Base-by-base conservation (phyloP, 805 yeast genomes). In the Soucietia sequanensis region DNA sequence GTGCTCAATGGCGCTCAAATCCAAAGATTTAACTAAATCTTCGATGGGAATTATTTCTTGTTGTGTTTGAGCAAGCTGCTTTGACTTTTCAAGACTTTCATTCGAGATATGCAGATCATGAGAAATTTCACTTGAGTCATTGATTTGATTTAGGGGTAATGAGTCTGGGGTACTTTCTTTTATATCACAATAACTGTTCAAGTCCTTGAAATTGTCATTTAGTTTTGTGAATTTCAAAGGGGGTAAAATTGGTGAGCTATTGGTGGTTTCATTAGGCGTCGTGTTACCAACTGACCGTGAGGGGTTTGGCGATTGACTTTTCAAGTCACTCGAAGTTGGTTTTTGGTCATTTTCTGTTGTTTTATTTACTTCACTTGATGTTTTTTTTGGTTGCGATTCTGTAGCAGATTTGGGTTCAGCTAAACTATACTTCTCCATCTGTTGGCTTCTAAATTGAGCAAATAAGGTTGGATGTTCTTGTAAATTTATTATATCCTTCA, bases 401-500 rank as follows among this genome's bases (percentile, higher is more conserved):
- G 32, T 23, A 17, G 27, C 9, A 23, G 18, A 17, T 17, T 9
- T 18, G n/a, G n/a, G n/a, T 10, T 21, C 23, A 12, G 9, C 8
- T 18, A 28, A 12, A 4, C 31, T 27, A 25, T 31, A 45, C 31
- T 48, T 47, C 13, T 34, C 37, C 21, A 66, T 47, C 28, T 56
- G 65, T 26, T 46, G 43, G 7, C 33, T 35, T 38, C 69, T 48
- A 35, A 60, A 62, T 20, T 43, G 35, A 3, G 34, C 34, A 16
- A 56, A 50, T 11, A 50, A 35, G 12, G 45, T 56, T 1, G 54
- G 55, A n/a, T 53, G 35, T 5, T 31, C 22, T 29, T 59, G 64
- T 18, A 68, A 42, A 20, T 41, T 48, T 11, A 66, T 63, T 21
- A 66, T 58, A 36, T 60, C 61, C 18, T 58, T 48, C 23, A 66